Evolutionary conservation across 2,329 filamentous ascomycete species (phyloP).

Genomic region (Alternaria sp.): DNA sequence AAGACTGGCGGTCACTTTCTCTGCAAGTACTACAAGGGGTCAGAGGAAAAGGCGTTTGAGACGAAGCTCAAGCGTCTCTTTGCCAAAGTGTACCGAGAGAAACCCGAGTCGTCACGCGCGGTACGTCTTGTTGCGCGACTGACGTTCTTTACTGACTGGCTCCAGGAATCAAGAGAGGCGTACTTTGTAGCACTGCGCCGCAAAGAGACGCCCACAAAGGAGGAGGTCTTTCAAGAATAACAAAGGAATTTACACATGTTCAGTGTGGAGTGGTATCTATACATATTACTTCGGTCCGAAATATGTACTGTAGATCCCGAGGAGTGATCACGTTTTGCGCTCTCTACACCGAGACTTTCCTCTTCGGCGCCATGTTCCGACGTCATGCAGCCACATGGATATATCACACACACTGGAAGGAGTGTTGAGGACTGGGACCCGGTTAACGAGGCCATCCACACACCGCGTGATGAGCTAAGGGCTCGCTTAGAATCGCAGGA

Average conservation of each 20-base stretch:
- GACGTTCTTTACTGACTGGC: slow-evolving; percentile 13
- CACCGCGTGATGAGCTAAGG: slow-evolving; percentile 24
- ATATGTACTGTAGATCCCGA: not conserved
- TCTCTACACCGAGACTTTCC: not conserved
- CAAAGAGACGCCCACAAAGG: slow-evolving; percentile 62
- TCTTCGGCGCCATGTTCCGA: not conserved
- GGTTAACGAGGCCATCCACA: slow-evolving; percentile 14
- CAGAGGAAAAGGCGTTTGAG: slow-evolving; percentile 84
- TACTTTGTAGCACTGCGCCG: slow-evolving; percentile 84
- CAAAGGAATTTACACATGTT: not conserved
- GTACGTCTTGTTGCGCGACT: slow-evolving; percentile 58
- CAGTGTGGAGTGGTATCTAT: not conserved
- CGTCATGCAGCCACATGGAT: slow-evolving; percentile 28
- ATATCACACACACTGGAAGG: slow-evolving; percentile 20
- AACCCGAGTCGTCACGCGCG: slow-evolving; percentile 88
- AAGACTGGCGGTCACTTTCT: slow-evolving; percentile 87
- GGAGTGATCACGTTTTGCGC: not conserved
- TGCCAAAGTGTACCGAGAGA: slow-evolving; percentile 81
- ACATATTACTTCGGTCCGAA: slow-evolving; percentile 12
- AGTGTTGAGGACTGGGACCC: slow-evolving; percentile 21
- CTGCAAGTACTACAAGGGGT: slow-evolving; percentile 96
- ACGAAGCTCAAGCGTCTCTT: slow-evolving; percentile 79
- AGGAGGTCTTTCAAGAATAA: slow-evolving; percentile 56
- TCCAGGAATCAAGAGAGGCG: slow-evolving; percentile 81
- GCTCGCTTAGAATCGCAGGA: slow-evolving; percentile 25